These are phyloP conservation scores for Gastrodia elata DNA, from an alignment of 106 monocot species.

Conservation along the genomic window DNA sequence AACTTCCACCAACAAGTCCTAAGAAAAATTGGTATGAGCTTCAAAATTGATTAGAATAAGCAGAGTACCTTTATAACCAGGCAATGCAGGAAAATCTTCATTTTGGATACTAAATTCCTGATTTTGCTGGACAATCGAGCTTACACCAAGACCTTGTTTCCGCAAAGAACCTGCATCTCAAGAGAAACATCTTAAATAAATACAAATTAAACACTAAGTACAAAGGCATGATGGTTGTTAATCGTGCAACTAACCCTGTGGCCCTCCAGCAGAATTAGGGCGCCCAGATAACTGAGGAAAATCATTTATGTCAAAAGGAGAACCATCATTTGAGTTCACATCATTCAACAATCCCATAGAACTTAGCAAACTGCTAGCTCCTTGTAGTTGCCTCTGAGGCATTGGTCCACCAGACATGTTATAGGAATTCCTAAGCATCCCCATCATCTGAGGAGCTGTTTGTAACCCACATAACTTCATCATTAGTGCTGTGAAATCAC, in stretches of 20 bases:
- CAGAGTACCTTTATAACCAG: slow-evolving; percentile 78
- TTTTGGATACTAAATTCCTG: slow-evolving; percentile 99
- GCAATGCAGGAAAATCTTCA: slow-evolving; percentile 98
- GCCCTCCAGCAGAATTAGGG: slow-evolving; percentile 91
- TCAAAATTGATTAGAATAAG: neutral
- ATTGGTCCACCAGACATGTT: slow-evolving; percentile 58
- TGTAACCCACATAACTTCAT: neutral
- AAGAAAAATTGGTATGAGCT: neutral
- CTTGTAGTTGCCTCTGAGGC: slow-evolving; percentile 69
- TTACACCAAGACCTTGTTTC: slow-evolving; percentile 88
- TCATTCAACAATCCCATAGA: slow-evolving; percentile 92
- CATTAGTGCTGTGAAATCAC: neutral
- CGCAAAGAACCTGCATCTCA: slow-evolving; percentile 57
- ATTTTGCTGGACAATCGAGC: slow-evolving; percentile 86
- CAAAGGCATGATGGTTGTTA: slow-evolving; percentile 3
- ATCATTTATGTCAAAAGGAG: slow-evolving; percentile 96
- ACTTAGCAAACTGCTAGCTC: slow-evolving; percentile 51
- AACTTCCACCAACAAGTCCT: neutral
- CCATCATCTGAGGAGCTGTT: slow-evolving; percentile 71
- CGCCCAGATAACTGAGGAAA: slow-evolving; percentile 89
- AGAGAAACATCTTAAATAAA: neutral
- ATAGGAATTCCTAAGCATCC: slow-evolving; percentile 92
- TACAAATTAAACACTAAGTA: neutral
- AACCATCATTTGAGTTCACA: slow-evolving; percentile 50
- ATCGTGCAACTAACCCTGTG: slow-evolving; percentile 76